Evolutionary conservation across 169 alveolate species (phyloP).

Genomic region (Babesia microti): DNA sequence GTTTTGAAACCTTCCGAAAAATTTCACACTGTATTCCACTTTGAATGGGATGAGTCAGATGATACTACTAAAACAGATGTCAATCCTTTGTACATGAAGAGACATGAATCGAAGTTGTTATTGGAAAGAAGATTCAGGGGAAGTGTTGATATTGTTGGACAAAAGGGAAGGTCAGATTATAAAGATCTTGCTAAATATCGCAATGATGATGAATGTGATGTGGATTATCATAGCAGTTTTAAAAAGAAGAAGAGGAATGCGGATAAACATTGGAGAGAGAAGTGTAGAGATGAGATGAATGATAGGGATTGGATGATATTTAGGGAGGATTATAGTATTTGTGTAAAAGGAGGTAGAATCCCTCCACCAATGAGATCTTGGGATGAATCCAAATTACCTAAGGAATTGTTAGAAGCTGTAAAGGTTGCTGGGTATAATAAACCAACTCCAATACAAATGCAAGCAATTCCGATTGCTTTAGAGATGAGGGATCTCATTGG

Average conservation of each 20-base stretch:
- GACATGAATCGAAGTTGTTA: constrained; percentile 75
- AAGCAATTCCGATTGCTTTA: constrained; percentile 86
- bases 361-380: constrained; percentile 88
- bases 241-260: neutral
- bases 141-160: constrained; percentile 66
- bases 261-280: constrained; percentile 76
- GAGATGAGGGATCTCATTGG: constrained; percentile 90
- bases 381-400: constrained; percentile 71
- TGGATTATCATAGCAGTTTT: neutral
- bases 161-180: constrained; percentile 59
- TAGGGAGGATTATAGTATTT: constrained; percentile 86
- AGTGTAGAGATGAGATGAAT: constrained; percentile 72
- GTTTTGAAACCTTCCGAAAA: constrained; percentile 84
- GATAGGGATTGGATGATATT: constrained; percentile 93
- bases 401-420: constrained; percentile 61
- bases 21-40: constrained; percentile 67
- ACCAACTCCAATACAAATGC: constrained; percentile 96
- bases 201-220: neutral
- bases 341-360: constrained; percentile 75
- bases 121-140: constrained; percentile 83
- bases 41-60: constrained; percentile 79
- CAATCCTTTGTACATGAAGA: constrained; percentile 76
- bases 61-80: constrained; percentile 70
- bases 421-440: constrained; percentile 56
- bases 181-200: constrained; percentile 61